Percentiles rank a stretch among this genome's conserved stretches.
phyloP scores from a whole-genome alignment of 352 stramenopile species.

The Pythium rhizo-oryzae region DNA sequence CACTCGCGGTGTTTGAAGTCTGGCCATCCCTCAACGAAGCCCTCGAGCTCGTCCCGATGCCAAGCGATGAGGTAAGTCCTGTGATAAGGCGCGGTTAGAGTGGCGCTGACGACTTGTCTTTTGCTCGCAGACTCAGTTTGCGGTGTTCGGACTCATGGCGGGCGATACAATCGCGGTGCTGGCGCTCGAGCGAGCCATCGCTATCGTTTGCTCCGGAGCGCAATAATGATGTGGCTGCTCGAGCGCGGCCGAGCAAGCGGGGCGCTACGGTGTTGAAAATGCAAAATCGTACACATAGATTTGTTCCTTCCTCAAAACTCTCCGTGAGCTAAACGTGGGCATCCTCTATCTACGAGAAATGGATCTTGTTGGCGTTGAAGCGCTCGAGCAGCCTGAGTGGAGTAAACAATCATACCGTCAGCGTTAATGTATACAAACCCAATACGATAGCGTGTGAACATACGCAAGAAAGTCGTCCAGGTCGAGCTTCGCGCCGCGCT shows the following conservation, averaged over 20 bases:
- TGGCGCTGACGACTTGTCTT: too few species aligned
- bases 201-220: constrained; percentile 17
- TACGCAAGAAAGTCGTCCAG: constrained; percentile 98
- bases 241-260: background rate
- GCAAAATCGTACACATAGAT: constrained; percentile 9
- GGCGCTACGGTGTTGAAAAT: background rate
- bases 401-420: background rate
- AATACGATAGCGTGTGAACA: constrained; percentile 13
- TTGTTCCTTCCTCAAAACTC: background rate
- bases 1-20: constrained; percentile 36
- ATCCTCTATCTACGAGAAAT: constrained; percentile 88
- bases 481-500: constrained; percentile 96
- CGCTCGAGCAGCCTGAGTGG: constrained; percentile 87
- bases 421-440: background rate
- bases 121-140: constrained; percentile 38
- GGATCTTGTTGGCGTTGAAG: constrained; percentile 97
- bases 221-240: background rate
- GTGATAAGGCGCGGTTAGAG: too few species aligned
- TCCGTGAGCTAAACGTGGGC: background rate
- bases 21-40: constrained; percentile 35
- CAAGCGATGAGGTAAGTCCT: constrained; percentile 37
- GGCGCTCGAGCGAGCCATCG: constrained; percentile 41
- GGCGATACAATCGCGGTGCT: constrained; percentile 57
- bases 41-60: constrained; percentile 46
- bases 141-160: constrained; percentile 54